Evolutionary conservation across 441 rosid genomes (phyloP), one percentile per base, ranked within the genome.

Genomic region (Gossypium trilobum): DNA sequence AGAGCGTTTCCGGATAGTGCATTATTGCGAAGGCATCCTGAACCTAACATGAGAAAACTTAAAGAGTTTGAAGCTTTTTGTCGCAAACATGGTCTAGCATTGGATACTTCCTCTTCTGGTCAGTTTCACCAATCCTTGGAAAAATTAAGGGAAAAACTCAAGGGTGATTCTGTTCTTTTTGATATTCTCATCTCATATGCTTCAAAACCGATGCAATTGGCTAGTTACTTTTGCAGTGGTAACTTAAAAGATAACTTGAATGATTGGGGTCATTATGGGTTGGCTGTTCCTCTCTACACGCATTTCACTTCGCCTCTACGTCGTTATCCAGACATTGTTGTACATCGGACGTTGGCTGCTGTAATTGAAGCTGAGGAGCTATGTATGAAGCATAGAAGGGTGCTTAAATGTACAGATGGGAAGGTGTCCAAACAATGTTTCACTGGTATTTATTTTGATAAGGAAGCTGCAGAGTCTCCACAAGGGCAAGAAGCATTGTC

Each of bases 261-360:
- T 69, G 87, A 89, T 36, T 88, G 99, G 95, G 86, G 89, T 73
- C 97, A 94, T 83, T 94, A 94, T 79, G 97, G 88, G 13, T 79
- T 92, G 48, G 94, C 95, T 77, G 86, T 85, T 79, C 97, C 97
- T 78, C 77, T 89, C 36, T 92, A 90, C 74, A 94, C 99, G 22
- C 99, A 94, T 85, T 94, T 92, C 73, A 92, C 99, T 74, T 86
- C 99, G 52, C 99, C 99, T 3, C 75, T 94, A 69, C 89, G 99
- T 60, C 86, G 97, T 36, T 92, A 94, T 81, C 87, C 97, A 4
- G 99, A 94, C 80, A 83, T 94, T 69, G 78, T 94, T 11, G 99
- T 94, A 42, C 99, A 94, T 80, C 88, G 96, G 31, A 85, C 85
- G 11, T 46, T 94, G 82, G 87, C 95, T 29, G 97, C 97, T 46